Percentiles rank a stretch among this genome's conserved stretches.
phyloP scores from a whole-genome alignment of 2,329 filamentous ascomycete genomes.

The Xylaria hypoxylon region DNA sequence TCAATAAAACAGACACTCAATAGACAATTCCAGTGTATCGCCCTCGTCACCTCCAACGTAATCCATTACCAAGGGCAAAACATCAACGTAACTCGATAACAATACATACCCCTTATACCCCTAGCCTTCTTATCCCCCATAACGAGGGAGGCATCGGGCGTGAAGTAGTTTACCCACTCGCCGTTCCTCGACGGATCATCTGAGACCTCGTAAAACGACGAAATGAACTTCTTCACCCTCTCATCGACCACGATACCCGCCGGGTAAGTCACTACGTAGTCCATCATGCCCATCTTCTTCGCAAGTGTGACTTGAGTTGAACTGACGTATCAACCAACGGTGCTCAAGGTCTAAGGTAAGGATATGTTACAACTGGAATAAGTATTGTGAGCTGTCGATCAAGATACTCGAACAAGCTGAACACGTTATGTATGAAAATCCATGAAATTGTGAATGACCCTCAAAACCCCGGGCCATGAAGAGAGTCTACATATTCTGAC shows the following conservation, averaged over 20 bases:
- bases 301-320: neutral
- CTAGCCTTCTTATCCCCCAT: constrained; percentile 56
- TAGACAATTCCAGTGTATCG: too few relatives aligned
- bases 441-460: neutral
- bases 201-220: constrained; percentile 58
- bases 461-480: neutral
- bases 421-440: neutral
- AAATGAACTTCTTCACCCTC: constrained; percentile 53
- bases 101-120: constrained; percentile 51
- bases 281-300: constrained; percentile 7
- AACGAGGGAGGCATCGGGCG: constrained; percentile 55
- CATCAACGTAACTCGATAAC: neutral
- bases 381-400: neutral
- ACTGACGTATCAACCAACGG: neutral
- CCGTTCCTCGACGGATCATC: constrained; percentile 57
- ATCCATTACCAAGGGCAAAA: neutral
- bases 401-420: neutral
- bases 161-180: constrained; percentile 59
- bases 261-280: constrained; percentile 49
- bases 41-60: too few relatives aligned
- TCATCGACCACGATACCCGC: constrained; percentile 35
- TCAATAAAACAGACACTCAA: too few relatives aligned
- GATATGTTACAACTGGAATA: neutral
- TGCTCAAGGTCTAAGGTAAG: neutral
- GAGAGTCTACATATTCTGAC: neutral